Conservation (phyloP, 441 rosid species). For the Francoa sonchifolia region DNA sequence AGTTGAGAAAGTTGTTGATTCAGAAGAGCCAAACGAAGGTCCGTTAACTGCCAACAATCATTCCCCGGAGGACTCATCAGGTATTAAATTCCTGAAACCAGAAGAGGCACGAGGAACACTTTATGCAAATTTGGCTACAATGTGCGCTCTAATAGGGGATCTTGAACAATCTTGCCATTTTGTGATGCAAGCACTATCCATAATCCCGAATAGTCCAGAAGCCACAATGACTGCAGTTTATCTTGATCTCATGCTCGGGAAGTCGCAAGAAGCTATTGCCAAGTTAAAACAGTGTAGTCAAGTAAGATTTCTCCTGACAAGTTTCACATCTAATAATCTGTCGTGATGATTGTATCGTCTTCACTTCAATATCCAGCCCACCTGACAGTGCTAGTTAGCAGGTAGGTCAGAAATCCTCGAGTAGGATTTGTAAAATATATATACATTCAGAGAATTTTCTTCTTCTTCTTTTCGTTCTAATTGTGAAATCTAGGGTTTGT, state of each 20-base stretch:
- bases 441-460: slow-evolving; percentile 47
- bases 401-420: slow-evolving; percentile 46
- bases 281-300: slow-evolving; percentile 60
- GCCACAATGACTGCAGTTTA: slow-evolving; percentile 71
- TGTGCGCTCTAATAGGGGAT: slow-evolving; percentile 65
- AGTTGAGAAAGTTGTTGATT: slow-evolving; percentile 35
- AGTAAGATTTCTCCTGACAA: slow-evolving; percentile 49
- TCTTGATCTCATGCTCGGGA: slow-evolving; percentile 60
- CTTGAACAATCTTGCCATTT: slow-evolving; percentile 49
- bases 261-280: slow-evolving; percentile 60
- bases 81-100: slow-evolving; percentile 46
- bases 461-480: slow-evolving; percentile 5
- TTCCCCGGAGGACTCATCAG: slow-evolving; percentile 24
- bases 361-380: too few species aligned
- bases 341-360: slow-evolving; percentile 26
- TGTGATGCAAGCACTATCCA: slow-evolving; percentile 36
- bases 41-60: slow-evolving; percentile 22
- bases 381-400: slow-evolving; percentile 28
- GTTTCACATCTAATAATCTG: slow-evolving; percentile 32
- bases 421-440: slow-evolving; percentile 66
- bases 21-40: slow-evolving; percentile 49
- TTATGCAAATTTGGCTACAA: slow-evolving; percentile 57
- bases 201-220: slow-evolving; percentile 47
- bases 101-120: slow-evolving; percentile 80
- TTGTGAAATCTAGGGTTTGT: slow-evolving; percentile 34